Conservation (phyloP, 2,329 filamentous ascomycete genomes). For the Venturia oleaginea region DNA sequence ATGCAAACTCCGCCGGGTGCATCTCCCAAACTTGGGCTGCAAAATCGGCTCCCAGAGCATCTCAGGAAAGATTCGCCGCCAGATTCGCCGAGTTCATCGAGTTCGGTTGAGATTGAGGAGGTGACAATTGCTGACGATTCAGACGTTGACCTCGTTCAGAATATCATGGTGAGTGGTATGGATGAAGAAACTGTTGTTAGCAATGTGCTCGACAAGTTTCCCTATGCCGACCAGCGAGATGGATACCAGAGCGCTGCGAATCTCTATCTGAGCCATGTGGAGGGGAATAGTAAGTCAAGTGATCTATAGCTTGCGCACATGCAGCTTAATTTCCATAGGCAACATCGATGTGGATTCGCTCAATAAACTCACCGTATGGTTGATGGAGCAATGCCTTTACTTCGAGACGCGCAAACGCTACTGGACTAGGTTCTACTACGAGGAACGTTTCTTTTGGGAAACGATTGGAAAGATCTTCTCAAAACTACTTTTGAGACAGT, state of each 20-base stretch:
- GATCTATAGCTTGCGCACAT: neutral
- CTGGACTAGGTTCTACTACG: constrained; percentile 12
- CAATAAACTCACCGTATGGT: neutral
- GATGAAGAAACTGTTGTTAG: constrained; percentile 18
- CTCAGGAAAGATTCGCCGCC: neutral
- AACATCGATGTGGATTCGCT: constrained; percentile 3
- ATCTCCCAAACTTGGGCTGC: neutral
- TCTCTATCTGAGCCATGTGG: constrained; percentile 6
- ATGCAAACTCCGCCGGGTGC: neutral
- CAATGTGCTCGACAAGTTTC: constrained; percentile 26
- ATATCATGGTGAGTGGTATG: constrained; percentile 16
- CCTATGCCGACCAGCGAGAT: constrained; percentile 18
- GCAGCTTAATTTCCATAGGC: neutral
- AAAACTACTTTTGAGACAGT: constrained; percentile 9
- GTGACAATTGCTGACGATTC: constrained; percentile 15
- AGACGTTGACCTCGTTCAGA: constrained; percentile 16
- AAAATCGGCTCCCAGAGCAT: neutral
- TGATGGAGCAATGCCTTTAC: neutral
- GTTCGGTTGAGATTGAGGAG: constrained; percentile 30
- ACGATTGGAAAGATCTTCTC: constrained; percentile 8
- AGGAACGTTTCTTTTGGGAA: constrained; percentile 13
- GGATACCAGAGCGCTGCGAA: constrained; percentile 7
- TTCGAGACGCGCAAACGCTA: neutral
- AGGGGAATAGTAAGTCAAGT: neutral
- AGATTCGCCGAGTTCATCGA: constrained; percentile 24